Percentiles rank a stretch among this genome's conserved stretches.
These are phyloP conservation scores for Alliaria petiolata DNA, from an alignment of 345 rosid genomes.

Conservation along the genomic window DNA sequence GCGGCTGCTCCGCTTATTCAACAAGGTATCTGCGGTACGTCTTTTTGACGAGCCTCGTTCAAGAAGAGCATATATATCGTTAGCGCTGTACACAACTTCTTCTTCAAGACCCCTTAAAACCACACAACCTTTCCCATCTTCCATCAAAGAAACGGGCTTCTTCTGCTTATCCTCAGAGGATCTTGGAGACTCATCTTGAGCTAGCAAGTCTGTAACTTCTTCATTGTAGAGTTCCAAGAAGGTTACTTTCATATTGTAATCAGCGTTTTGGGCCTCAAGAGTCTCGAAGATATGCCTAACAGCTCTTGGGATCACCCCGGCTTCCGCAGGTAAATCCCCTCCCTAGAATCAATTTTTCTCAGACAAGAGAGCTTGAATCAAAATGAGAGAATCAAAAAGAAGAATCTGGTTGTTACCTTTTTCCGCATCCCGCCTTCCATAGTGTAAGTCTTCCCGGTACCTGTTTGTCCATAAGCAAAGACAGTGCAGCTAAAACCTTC, in stretches of 20 bases:
- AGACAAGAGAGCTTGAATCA: background rate
- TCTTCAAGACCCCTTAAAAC: slow-evolving; percentile 90
- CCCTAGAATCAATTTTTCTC: slow-evolving; percentile 41
- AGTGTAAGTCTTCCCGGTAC: slow-evolving; percentile 84
- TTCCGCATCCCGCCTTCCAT: slow-evolving; percentile 97
- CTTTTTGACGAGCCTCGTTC: slow-evolving; percentile 83
- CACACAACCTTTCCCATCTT: slow-evolving; percentile 90
- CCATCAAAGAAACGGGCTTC: slow-evolving; percentile 86
- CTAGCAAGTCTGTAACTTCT: slow-evolving; percentile 79
- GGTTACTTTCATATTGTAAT: slow-evolving; percentile 87
- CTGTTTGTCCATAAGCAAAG: slow-evolving; percentile 94
- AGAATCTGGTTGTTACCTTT: slow-evolving; percentile 41
- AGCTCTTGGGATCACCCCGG: slow-evolving; percentile 93
- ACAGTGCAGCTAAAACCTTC: slow-evolving; percentile 95
- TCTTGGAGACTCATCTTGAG: slow-evolving; percentile 66
- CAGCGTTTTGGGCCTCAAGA: slow-evolving; percentile 82
- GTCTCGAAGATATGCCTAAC: slow-evolving; percentile 82
- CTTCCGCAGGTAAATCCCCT: slow-evolving; percentile 86
- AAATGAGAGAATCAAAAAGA: background rate
- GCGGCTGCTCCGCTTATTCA: slow-evolving; percentile 94
- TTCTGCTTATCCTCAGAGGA: slow-evolving; percentile 63
- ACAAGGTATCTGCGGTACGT: slow-evolving; percentile 83
- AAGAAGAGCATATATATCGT: slow-evolving; percentile 74
- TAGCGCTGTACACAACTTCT: slow-evolving; percentile 87
- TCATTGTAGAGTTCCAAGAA: slow-evolving; percentile 93